phyloP scores from a whole-genome alignment of 768 basidiomycete species.

The Auriscalpium microsporum region DNA sequence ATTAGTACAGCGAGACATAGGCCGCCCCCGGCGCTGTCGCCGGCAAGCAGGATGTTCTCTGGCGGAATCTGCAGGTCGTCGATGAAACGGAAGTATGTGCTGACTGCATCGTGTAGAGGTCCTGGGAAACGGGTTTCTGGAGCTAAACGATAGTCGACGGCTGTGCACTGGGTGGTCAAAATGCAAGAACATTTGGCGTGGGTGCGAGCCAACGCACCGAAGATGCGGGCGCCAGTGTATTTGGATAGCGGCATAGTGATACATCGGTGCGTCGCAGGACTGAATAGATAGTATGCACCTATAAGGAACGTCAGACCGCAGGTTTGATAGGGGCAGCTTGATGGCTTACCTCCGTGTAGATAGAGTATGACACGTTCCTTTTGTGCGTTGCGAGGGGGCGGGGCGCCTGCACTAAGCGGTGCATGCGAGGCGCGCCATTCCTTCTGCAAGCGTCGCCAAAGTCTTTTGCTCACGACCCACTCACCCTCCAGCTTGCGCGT shows the following conservation, averaged over 20 bases:
- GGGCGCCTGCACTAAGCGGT: slow-evolving; percentile 7
- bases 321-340: neutral
- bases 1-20: slow-evolving; percentile 77
- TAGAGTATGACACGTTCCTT: slow-evolving; percentile 85
- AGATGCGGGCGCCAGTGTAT: slow-evolving; percentile 81
- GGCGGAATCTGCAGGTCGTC: slow-evolving; percentile 87
- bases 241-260: slow-evolving; percentile 90
- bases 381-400: slow-evolving; percentile 28
- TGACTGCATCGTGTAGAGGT: slow-evolving; percentile 77
- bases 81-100: slow-evolving; percentile 76
- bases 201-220: slow-evolving; percentile 39
- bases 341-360: slow-evolving; percentile 74
- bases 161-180: slow-evolving; percentile 29
- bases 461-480: slow-evolving; percentile 91
- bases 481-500: slow-evolving; percentile 80
- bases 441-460: slow-evolving; percentile 80
- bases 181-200: neutral
- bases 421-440: slow-evolving; percentile 53
- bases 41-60: slow-evolving; percentile 80
- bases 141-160: slow-evolving; percentile 91
- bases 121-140: slow-evolving; percentile 94
- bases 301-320: slow-evolving; percentile 3
- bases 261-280: slow-evolving; percentile 81
- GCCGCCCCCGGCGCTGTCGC: slow-evolving; percentile 93
- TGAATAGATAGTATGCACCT: slow-evolving; percentile 92